Evolutionary conservation across 2,329 filamentous ascomycete genomes (phyloP), one percentile per base, ranked within the genome.

Genomic region (Monilinia fructigena): DNA sequence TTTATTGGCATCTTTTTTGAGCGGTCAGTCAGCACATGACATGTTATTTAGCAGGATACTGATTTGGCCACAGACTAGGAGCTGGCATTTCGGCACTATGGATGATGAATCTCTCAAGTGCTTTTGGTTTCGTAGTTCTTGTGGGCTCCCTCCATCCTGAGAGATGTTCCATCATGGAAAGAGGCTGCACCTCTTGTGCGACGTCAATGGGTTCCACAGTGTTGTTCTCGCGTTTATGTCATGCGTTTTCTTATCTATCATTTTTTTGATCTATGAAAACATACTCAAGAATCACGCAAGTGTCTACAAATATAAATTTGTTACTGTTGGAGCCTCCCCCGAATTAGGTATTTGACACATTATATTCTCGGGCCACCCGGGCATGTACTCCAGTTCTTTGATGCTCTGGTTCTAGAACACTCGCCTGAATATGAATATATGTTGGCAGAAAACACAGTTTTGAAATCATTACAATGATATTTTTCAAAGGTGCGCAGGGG

Each of bases 11-110:
- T n/a, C 47, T 50, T 26, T 12, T n/a, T 38, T 23, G 45, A 38
- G 56, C 56, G 45, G 56, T 50, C 26, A 60, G 56, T 38, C 50
- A 12, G 56, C 45, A 50, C 45, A 50, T n/a, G n/a, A n/a, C 10
- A 50, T 23, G 5, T n/a, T 50, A 38, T 60, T 8, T 60, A 28
- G 45, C 42, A 45, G 48, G 56, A 23, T 60, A 48, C 56, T 48
- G 28, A 47, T 26, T 31, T n/a, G 26, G 26, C n/a, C 18, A 11
- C n/a, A 28, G 23, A 45, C 42, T 47, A 42, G 45, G 28, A 60
- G 28, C 56, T 60, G 20, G 28, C 7, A 48, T 48, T 7, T 35
- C 26, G 28, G 20, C 42, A 35, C n/a, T 48, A 8, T 18, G 20
- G 7, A 31, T 16, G n/a, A n/a, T n/a, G n/a, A 47, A 48, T 48